A percentile compares a stretch with the other conserved stretches of the same genome.
Conservation (phyloP, 179 eudicot genomes). For the Nepenthes alata region DNA sequence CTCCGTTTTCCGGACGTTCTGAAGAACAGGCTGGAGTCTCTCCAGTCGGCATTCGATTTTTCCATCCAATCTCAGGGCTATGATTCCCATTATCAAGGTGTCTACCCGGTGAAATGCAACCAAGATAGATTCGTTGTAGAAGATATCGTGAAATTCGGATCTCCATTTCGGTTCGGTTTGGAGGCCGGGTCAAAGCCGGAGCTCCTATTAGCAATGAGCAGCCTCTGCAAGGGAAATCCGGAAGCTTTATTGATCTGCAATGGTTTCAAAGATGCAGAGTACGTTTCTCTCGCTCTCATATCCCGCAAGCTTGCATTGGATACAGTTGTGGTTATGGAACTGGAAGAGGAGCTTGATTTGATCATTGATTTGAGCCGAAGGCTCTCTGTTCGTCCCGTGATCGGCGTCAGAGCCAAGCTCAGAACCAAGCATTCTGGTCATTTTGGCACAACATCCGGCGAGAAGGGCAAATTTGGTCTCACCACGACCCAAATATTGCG, state of each 20-base stretch:
- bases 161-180: constrained; percentile 62
- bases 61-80: constrained; percentile 49
- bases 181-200: constrained; percentile 97
- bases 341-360: constrained; percentile 67
- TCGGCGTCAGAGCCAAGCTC: constrained; percentile 82
- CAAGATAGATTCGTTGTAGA: constrained; percentile 78
- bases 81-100: constrained; percentile 74
- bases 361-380: constrained; percentile 52
- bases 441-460: constrained; percentile 90
- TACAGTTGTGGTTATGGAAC: constrained; percentile 79
- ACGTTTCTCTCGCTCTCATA: constrained; percentile 56
- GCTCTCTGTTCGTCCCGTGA: constrained; percentile 52
- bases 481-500: constrained; percentile 61
- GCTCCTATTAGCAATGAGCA: constrained; percentile 70
- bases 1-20: constrained; percentile 79
- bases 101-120: constrained; percentile 88
- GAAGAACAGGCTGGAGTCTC: constrained; percentile 54
- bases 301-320: constrained; percentile 57
- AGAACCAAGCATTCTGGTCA: constrained; percentile 87
- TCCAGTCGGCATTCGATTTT: constrained; percentile 54
- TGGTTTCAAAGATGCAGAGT: constrained; percentile 82
- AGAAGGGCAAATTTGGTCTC: constrained; percentile 85
- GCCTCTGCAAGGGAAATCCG: constrained; percentile 54
- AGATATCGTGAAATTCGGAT: constrained; percentile 74
- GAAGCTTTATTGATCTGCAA: constrained; percentile 67